phyloP scores from a whole-genome alignment of 257 asterid species.

The Przewalskia tangutica region DNA sequence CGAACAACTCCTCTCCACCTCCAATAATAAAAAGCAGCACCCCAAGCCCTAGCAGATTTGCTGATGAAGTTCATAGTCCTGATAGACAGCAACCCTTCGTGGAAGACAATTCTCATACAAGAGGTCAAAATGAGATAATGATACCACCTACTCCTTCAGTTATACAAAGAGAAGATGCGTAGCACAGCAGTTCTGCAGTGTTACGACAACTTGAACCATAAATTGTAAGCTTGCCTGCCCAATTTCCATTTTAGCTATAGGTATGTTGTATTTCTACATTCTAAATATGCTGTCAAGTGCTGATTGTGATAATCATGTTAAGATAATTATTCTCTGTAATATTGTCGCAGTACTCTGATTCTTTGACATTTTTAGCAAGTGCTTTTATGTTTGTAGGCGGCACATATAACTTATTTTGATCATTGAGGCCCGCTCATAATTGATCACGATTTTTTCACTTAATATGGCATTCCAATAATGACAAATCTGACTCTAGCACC shows the following conservation, averaged over 20 bases:
- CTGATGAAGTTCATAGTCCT: conserved; percentile 26
- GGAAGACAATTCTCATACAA: conserved; percentile 24
- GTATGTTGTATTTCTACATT: neutral
- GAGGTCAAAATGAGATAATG: conserved; percentile 33
- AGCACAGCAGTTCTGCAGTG: conserved; percentile 5
- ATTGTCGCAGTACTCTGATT: neutral
- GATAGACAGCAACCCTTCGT: conserved; percentile 24
- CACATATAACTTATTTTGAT: neutral
- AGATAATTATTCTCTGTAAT: neutral
- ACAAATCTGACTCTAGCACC: neutral
- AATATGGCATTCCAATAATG: neutral
- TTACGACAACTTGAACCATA: neutral
- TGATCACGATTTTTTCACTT: neutral
- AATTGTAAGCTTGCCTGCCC: neutral
- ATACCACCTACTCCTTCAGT: conserved; percentile 32
- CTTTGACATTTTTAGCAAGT: neutral
- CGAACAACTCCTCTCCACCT: conserved; percentile 16
- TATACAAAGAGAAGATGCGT: conserved; percentile 34
- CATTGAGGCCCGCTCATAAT: neutral
- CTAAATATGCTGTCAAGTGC: neutral
- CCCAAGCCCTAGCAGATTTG: conserved; percentile 38
- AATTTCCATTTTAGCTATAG: neutral
- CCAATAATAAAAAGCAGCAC: conserved; percentile 12
- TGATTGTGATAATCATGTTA: neutral
- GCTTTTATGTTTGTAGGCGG: neutral